Percentiles rank a stretch among this genome's conserved stretches.
phyloP scores from a whole-genome alignment of 2,329 filamentous ascomycete genomes.

The Harringtonia lauricola region DNA sequence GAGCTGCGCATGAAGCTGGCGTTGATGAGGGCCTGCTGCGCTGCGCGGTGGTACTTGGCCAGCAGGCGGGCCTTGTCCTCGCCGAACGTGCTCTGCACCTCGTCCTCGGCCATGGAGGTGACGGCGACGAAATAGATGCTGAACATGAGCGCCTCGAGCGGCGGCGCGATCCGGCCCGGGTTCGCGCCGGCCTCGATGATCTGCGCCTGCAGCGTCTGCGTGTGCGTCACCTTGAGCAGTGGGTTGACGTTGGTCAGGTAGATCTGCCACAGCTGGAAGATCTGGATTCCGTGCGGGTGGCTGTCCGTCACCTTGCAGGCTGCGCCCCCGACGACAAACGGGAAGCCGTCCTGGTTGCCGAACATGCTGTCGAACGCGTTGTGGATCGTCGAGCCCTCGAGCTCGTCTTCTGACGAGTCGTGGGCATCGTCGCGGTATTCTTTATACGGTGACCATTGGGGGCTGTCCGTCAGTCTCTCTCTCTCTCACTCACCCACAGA shows the following conservation, averaged over 20 bases:
- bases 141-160: constrained; percentile 59
- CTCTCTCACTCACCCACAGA: too few species aligned
- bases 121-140: constrained; percentile 49
- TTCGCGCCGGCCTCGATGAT: constrained; percentile 52
- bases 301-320: constrained; percentile 30
- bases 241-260: constrained; percentile 62
- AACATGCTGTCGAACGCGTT: constrained; percentile 50
- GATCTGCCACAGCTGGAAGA: constrained; percentile 56
- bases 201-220: constrained; percentile 51
- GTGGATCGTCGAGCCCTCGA: constrained; percentile 43
- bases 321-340: constrained; percentile 40
- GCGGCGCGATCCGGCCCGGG: constrained; percentile 39
- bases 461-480: too few species aligned
- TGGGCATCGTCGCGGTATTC: background rate
- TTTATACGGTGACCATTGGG: background rate
- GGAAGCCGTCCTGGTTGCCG: constrained; percentile 42
- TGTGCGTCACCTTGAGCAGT: constrained; percentile 56
- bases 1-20: constrained; percentile 56
- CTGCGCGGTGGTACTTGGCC: constrained; percentile 42
- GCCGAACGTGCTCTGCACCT: constrained; percentile 39
- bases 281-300: constrained; percentile 46
- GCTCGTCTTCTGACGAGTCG: constrained; percentile 43
- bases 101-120: constrained; percentile 44
- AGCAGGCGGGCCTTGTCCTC: constrained; percentile 40
- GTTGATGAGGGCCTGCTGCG: constrained; percentile 55